Percentiles rank a stretch among this genome's conserved stretches.
Conservation (phyloP, 495 filamentous ascomycete species). For the Neurospora sp. region DNA sequence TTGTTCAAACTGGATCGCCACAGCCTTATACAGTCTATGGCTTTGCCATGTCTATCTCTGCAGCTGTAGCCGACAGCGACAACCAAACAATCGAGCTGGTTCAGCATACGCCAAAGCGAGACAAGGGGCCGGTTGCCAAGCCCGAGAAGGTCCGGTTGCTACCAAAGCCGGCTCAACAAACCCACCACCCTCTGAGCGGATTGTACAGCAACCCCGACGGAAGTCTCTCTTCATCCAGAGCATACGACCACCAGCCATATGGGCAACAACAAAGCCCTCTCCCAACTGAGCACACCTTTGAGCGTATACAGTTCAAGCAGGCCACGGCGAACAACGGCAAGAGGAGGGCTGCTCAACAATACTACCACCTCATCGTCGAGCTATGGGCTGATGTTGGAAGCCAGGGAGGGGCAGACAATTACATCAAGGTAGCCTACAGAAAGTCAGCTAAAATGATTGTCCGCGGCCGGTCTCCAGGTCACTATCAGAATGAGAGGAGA, state of each 20-base stretch:
- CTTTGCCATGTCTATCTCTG: conserved; percentile 80
- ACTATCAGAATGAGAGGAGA: conserved; percentile 78
- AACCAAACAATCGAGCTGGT: conserved; percentile 79
- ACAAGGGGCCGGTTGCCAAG: conserved; percentile 76
- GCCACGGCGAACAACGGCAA: conserved; percentile 97
- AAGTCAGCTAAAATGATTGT: conserved; percentile 87
- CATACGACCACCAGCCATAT: conserved; percentile 27
- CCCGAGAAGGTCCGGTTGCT: conserved; percentile 62
- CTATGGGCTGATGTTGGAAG: conserved; percentile 65
- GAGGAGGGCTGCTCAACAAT: conserved; percentile 81
- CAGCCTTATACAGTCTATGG: conserved; percentile 44
- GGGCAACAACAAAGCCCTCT: conserved; percentile 30
- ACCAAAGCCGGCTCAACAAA: conserved; percentile 49
- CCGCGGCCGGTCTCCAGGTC: conserved; percentile 81
- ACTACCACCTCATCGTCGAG: conserved; percentile 86
- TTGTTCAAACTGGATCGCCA: conserved; percentile 22
- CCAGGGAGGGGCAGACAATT: conserved; percentile 35
- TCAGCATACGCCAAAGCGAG: conserved; percentile 90
- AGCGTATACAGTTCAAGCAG: conserved; percentile 92
- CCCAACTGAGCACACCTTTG: conserved; percentile 60
- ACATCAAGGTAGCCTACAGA: conserved; percentile 67
- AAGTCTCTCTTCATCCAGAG: conserved; percentile 27
- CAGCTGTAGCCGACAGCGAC: conserved; percentile 68
- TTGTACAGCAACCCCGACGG: conserved; percentile 23
- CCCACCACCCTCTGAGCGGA: conserved; percentile 29